A percentile compares a stretch with the other conserved stretches of the same genome.
These are phyloP conservation scores for Talaromyces sp. DNA, from an alignment of 2,329 filamentous ascomycete genomes.

Conservation along the genomic window DNA sequence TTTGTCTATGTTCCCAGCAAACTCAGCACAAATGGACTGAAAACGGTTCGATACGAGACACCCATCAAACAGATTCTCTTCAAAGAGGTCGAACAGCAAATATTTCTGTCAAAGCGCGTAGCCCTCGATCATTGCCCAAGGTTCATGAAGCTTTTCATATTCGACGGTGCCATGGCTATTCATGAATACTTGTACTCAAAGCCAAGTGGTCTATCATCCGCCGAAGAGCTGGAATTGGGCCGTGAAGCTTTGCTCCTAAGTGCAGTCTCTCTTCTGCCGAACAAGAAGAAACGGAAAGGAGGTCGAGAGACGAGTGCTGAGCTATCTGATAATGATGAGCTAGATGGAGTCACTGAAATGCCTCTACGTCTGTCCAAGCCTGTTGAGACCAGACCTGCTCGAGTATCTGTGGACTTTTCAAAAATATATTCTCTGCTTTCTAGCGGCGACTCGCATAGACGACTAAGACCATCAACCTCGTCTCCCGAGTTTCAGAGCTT, in stretches of 20 bases:
- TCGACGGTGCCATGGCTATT: slow-evolving; percentile 32
- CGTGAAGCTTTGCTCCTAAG: slow-evolving; percentile 25
- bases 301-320: neutral
- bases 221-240: slow-evolving; percentile 19
- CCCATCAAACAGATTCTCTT: slow-evolving; percentile 34
- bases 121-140: slow-evolving; percentile 23
- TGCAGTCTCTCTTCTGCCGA: slow-evolving; percentile 18
- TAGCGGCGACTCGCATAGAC: slow-evolving; percentile 17
- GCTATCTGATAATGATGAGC: neutral
- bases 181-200: slow-evolving; percentile 33
- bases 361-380: slow-evolving; percentile 2
- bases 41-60: slow-evolving; percentile 6
- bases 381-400: slow-evolving; percentile 14
- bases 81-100: slow-evolving; percentile 27
- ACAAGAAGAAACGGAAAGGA: slow-evolving; percentile 4
- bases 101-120: slow-evolving; percentile 14
- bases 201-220: slow-evolving; percentile 15
- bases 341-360: neutral
- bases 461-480: slow-evolving; percentile 4
- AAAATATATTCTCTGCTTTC: slow-evolving; percentile 26
- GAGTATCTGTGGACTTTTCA: slow-evolving; percentile 14
- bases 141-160: slow-evolving; percentile 37
- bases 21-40: slow-evolving; percentile 15
- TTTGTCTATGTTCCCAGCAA: slow-evolving; percentile 28
- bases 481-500: slow-evolving; percentile 20